Percentiles rank a stretch among this genome's conserved stretches.
Conservation (phyloP, 2,329 filamentous ascomycete species). For the Venturia asperata region DNA sequence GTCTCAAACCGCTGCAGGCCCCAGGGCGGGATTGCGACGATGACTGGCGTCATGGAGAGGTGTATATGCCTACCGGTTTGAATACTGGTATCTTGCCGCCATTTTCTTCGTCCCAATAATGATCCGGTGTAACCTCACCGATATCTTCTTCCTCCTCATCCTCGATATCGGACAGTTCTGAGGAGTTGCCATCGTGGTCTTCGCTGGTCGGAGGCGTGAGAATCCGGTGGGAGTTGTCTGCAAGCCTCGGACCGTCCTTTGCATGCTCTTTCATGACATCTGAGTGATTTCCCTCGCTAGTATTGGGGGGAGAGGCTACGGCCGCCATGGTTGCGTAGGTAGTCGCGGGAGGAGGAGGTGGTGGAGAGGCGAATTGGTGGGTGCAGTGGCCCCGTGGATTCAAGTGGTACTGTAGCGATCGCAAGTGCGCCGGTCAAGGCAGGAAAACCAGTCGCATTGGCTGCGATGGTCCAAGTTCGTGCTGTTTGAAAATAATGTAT, state of each 20-base stretch:
- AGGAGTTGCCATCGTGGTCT: conserved; percentile 40
- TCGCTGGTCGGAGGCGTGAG: conserved; percentile 47
- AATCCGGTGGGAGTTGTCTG: conserved; percentile 12
- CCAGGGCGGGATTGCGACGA: conserved; percentile 16
- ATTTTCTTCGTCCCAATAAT: conserved; percentile 61
- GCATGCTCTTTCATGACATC: not conserved
- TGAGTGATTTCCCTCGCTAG: not conserved
- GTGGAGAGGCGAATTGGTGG: conserved; percentile 4
- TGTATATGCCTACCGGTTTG: conserved; percentile 57
- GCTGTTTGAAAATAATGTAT: not conserved
- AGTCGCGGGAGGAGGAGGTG: not conserved
- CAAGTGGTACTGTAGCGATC: not conserved
- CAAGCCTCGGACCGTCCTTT: not conserved
- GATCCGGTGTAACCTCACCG: conserved; percentile 73
- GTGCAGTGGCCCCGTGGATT: not conserved
- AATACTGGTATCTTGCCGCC: conserved; percentile 83
- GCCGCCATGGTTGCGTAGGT: conserved; percentile 4
- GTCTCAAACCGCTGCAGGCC: not conserved
- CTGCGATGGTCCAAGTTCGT: not conserved
- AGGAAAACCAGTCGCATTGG: conserved; percentile 1
- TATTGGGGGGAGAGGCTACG: not conserved
- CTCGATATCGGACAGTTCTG: conserved; percentile 43
- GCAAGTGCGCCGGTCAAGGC: conserved; percentile 1
- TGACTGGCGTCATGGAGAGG: conserved; percentile 13
- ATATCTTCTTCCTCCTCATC: conserved; percentile 54